phyloP scores from a whole-genome alignment of 371 early-diverging fungal species.

The Mortierella sp. region DNA sequence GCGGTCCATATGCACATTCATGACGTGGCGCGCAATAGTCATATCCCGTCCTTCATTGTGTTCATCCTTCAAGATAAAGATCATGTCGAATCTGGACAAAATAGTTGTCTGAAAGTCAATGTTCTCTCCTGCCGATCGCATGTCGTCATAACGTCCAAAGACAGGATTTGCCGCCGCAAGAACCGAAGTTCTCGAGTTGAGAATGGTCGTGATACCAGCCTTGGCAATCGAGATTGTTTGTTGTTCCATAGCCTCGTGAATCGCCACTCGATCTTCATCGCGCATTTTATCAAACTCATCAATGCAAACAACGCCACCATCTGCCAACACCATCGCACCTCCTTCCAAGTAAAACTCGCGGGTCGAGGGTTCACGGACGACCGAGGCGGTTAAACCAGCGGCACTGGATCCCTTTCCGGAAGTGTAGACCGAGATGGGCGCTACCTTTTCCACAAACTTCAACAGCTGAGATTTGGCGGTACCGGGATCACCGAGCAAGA shows the following conservation, averaged over 20 bases:
- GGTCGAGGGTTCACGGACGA: conserved; percentile 88
- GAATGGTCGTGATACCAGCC: conserved; percentile 99
- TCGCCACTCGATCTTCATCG: conserved; percentile 99
- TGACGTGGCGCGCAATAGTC: conserved; percentile 94
- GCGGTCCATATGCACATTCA: conserved; percentile 90
- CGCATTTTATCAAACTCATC: conserved; percentile 99
- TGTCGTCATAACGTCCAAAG: conserved; percentile 99
- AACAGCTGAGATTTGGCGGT: conserved; percentile 99
- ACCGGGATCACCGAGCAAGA: conserved; percentile 99
- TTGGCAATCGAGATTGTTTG: conserved; percentile 99
- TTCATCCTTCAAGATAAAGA: conserved; percentile 96
- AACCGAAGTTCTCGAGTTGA: conserved; percentile 98
- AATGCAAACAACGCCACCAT: conserved; percentile 99
- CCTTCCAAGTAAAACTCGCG: conserved; percentile 99
- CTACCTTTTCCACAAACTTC: conserved; percentile 97
- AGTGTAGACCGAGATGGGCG: conserved; percentile 98
- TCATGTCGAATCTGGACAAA: conserved; percentile 97
- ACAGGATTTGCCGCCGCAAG: conserved; percentile 99
- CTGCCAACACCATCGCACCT: conserved; percentile 99
- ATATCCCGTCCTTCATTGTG: conserved; percentile 87
- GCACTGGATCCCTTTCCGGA: conserved; percentile 99
- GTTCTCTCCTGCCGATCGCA: conserved; percentile 97
- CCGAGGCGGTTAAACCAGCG: conserved; percentile 99
- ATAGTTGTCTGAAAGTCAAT: conserved; percentile 99
- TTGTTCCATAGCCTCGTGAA: conserved; percentile 99